Conservation (phyloP, 2,329 filamentous ascomycete species). For the Aspergillus sp. region DNA sequence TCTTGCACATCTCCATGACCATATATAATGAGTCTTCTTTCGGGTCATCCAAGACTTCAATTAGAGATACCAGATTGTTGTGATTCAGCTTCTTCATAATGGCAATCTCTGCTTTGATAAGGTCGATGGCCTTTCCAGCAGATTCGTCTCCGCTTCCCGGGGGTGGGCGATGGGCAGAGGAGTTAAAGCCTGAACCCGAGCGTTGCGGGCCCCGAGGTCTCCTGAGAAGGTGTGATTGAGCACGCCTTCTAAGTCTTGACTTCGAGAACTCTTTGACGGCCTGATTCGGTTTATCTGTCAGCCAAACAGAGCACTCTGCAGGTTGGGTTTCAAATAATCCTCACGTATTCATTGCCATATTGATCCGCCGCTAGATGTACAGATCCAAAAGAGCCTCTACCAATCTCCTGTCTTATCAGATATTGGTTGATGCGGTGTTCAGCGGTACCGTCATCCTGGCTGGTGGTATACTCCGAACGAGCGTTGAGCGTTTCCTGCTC, state of each 20-base stretch:
- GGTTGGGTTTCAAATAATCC: constrained; percentile 22
- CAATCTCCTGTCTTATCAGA: constrained; percentile 87
- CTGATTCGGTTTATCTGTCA: constrained; percentile 39
- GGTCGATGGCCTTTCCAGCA: constrained; percentile 65
- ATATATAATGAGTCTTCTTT: constrained; percentile 95
- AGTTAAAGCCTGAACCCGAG: constrained; percentile 54
- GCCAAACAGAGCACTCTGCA: neutral
- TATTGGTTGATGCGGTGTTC: constrained; percentile 94
- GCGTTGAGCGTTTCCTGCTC: constrained; percentile 83
- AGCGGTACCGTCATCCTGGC: constrained; percentile 70
- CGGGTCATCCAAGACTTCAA: constrained; percentile 92
- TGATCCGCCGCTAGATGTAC: constrained; percentile 88
- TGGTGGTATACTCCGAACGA: constrained; percentile 75
- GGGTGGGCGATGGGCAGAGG: constrained; percentile 56
- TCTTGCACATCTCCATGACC: constrained; percentile 98
- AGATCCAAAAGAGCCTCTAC: constrained; percentile 89
- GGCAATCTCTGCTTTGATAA: constrained; percentile 93
- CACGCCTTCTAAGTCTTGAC: constrained; percentile 76
- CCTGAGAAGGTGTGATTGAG: constrained; percentile 79
- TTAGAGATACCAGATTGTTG: constrained; percentile 82
- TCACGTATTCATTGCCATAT: constrained; percentile 86
- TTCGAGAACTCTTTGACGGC: constrained; percentile 98
- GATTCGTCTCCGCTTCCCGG: constrained; percentile 45
- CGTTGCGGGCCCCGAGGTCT: constrained; percentile 50
- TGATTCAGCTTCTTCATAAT: constrained; percentile 99